phyloP scores from a whole-genome alignment of 441 rosid genomes.

The Bocquillonia castaneifolia region DNA sequence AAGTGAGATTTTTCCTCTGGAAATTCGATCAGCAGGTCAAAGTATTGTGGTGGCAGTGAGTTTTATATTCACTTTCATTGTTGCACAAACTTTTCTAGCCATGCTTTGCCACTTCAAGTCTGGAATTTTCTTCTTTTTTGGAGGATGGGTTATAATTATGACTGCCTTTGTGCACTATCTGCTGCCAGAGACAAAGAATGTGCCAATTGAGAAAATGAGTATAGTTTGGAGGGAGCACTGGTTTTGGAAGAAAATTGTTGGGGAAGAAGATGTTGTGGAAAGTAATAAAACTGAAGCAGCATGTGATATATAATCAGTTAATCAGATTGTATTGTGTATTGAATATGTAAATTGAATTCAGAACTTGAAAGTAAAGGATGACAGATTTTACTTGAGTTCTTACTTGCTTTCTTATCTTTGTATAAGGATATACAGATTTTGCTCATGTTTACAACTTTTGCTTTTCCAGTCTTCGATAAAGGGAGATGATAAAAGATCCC shows the following conservation, averaged over 20 bases:
- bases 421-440: no score
- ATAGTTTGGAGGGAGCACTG: constrained; percentile 64
- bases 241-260: constrained; percentile 60
- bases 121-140: constrained; percentile 63
- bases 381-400: neutral
- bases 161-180: constrained; percentile 46
- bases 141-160: constrained; percentile 56
- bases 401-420: no score
- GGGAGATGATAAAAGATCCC: neutral
- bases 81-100: constrained; percentile 48
- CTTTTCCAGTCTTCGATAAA: neutral
- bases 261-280: constrained; percentile 16
- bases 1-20: constrained; percentile 64
- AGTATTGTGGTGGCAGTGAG: constrained; percentile 54
- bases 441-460: no score
- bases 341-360: neutral
- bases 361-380: neutral
- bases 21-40: constrained; percentile 63
- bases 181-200: constrained; percentile 66
- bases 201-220: constrained; percentile 62
- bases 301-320: neutral
- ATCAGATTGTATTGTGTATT: neutral
- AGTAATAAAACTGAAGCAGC: constrained; percentile 6
- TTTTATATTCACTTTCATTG: constrained; percentile 48
- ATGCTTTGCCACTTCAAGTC: constrained; percentile 64